phyloP scores from a whole-genome alignment of 2,329 filamentous ascomycete species.

The Pseudovirgaria hyperparasitica region DNA sequence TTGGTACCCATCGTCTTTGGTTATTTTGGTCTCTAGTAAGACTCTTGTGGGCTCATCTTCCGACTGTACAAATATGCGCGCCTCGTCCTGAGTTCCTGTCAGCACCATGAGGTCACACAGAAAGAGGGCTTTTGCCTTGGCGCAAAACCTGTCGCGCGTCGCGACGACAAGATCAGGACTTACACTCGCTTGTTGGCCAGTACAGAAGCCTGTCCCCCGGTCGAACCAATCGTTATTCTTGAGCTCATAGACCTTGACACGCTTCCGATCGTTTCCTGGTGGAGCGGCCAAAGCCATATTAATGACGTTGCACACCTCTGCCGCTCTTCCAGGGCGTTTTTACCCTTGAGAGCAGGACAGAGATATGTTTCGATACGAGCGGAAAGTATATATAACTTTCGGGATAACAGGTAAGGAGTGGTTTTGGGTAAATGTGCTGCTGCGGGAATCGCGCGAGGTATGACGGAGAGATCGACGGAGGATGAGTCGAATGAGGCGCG shows the following conservation, averaged over 20 bases:
- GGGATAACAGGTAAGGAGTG: no score
- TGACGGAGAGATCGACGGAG: no score
- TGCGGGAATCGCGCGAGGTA: no score
- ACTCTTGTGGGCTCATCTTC: slow-evolving; percentile 80
- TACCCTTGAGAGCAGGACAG: not conserved
- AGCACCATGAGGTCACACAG: slow-evolving; percentile 28
- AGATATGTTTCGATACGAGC: not conserved
- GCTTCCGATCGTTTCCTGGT: slow-evolving; percentile 38
- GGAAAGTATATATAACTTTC: not conserved
- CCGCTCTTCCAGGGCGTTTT: no score
- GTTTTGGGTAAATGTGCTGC: no score
- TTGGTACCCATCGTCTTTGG: slow-evolving; percentile 91
- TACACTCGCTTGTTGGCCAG: slow-evolving; percentile 62
- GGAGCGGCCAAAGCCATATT: slow-evolving; percentile 28
- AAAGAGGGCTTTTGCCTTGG: slow-evolving; percentile 7
- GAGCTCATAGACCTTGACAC: slow-evolving; percentile 98
- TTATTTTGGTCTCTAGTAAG: slow-evolving; percentile 78
- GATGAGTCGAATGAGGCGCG: no score
- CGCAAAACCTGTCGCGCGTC: slow-evolving; percentile 4
- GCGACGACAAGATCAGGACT: slow-evolving; percentile 19
- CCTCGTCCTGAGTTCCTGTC: slow-evolving; percentile 57
- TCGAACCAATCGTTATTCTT: slow-evolving; percentile 99
- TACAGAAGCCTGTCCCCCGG: slow-evolving; percentile 90
- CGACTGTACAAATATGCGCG: slow-evolving; percentile 79
- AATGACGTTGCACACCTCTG: slow-evolving; percentile 5